Evolutionary conservation across 495 filamentous ascomycete species (phyloP).

Genomic region (Platismatia glauca): DNA sequence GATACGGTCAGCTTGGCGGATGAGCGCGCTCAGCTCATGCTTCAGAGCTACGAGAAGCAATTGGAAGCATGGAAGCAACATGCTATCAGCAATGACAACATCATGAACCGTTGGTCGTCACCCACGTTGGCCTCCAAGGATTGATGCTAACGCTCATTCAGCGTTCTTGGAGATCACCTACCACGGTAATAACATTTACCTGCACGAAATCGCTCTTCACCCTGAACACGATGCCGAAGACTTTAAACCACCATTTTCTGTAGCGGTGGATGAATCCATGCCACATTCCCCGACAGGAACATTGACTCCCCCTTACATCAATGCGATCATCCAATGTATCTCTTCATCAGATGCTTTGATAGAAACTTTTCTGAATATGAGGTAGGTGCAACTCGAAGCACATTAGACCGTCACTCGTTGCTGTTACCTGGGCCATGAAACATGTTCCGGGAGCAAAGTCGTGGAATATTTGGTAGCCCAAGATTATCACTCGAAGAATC

Average conservation of each 20-base stretch:
- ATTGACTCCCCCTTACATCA: slow-evolving; percentile 26
- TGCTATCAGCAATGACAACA: slow-evolving; percentile 12
- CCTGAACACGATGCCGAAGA: slow-evolving; percentile 32
- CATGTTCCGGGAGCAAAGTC: background rate
- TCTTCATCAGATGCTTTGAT: slow-evolving; percentile 29
- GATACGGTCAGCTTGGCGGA: slow-evolving; percentile 29
- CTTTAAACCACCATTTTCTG: slow-evolving; percentile 24
- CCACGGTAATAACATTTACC: slow-evolving; percentile 28
- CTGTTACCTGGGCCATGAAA: background rate
- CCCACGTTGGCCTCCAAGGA: no score
- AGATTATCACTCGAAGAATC: background rate
- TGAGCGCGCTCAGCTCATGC: slow-evolving; percentile 27
- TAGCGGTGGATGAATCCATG: slow-evolving; percentile 20
- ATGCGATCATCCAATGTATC: slow-evolving; percentile 30
- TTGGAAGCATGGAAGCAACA: slow-evolving; percentile 26
- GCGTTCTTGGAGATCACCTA: slow-evolving; percentile 18
- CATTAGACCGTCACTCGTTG: background rate
- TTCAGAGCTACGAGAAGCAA: slow-evolving; percentile 29
- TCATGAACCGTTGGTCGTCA: slow-evolving; percentile 20
- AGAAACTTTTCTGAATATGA: slow-evolving; percentile 27
- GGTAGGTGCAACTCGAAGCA: background rate
- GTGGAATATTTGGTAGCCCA: background rate
- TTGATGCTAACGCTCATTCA: slow-evolving; percentile 4
- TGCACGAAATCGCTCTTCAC: slow-evolving; percentile 34
- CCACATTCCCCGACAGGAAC: slow-evolving; percentile 18